A percentile compares a stretch with the other conserved stretches of the same genome.
Evolutionary conservation across 2,329 filamentous ascomycete species (phyloP).

Genomic region (Xylariales sp.): DNA sequence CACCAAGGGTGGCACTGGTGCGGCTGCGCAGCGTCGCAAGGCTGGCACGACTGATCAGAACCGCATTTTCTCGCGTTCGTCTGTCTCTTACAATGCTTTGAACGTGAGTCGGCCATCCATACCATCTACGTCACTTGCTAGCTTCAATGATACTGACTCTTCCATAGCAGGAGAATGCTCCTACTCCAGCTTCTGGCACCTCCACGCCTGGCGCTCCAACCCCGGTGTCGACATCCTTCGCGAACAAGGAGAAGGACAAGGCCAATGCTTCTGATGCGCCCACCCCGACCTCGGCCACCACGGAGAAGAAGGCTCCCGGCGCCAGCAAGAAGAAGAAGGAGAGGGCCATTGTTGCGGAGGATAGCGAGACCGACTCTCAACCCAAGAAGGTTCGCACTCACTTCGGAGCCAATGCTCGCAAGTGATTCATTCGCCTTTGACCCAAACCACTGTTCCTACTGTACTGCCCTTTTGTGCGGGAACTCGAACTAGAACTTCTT

Average conservation of each 20-base stretch:
- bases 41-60: conserved; percentile 63
- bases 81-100: conserved; percentile 54
- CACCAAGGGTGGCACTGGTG: conserved; percentile 77
- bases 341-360: conserved; percentile 38
- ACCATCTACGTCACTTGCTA: neutral
- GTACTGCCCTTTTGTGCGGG: no score
- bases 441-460: no score
- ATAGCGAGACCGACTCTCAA: conserved; percentile 56
- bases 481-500: no score
- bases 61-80: conserved; percentile 66
- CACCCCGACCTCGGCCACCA: conserved; percentile 51
- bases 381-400: conserved; percentile 54
- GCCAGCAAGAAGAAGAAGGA: conserved; percentile 51
- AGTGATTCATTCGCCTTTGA: no score
- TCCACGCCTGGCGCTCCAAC: conserved; percentile 47
- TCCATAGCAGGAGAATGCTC: conserved; percentile 33
- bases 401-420: conserved; percentile 48
- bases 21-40: conserved; percentile 59
- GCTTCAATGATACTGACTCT: neutral
- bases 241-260: conserved; percentile 35
- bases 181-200: conserved; percentile 37
- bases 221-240: conserved; percentile 50
- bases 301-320: conserved; percentile 31
- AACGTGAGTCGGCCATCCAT: conserved; percentile 24
- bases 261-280: conserved; percentile 43